These are phyloP conservation scores for Malassezia sp. DNA, from an alignment of 1,284 basidiomycete species.

Conservation along the genomic window DNA sequence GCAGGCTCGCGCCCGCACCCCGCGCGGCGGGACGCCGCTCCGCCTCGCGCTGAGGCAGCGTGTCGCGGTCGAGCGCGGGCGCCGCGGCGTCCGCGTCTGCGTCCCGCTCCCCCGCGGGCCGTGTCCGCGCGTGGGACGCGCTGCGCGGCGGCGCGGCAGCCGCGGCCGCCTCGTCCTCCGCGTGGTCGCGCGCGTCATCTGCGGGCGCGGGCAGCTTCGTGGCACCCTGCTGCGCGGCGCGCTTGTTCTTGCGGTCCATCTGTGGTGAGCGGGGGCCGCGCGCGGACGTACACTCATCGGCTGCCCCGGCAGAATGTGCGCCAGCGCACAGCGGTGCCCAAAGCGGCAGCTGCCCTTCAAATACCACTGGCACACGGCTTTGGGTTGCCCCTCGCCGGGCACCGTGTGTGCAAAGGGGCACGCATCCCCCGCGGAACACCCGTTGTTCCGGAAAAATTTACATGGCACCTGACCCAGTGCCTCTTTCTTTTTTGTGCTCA, in stretches of 20 bases:
- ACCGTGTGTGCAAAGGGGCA: slow-evolving; percentile 80
- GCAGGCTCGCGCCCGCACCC: too few relatives aligned
- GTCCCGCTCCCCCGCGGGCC: not conserved
- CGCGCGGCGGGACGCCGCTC: not conserved
- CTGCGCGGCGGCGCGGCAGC: not conserved
- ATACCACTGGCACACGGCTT: slow-evolving; percentile 88
- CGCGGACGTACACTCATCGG: slow-evolving; percentile 48
- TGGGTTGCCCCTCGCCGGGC: slow-evolving; percentile 49
- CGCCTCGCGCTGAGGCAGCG: too few relatives aligned
- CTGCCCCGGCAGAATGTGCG: slow-evolving; percentile 86
- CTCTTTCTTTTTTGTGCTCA: slow-evolving; percentile 49
- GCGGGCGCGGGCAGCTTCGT: not conserved
- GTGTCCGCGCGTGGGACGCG: not conserved
- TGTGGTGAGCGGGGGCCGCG: slow-evolving; percentile 48
- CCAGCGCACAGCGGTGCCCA: slow-evolving; percentile 74
- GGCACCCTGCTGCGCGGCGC: slow-evolving; percentile 63
- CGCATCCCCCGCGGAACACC: slow-evolving; percentile 75
- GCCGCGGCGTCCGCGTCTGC: not conserved
- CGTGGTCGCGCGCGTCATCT: not conserved
- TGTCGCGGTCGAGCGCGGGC: not conserved
- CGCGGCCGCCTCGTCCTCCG: not conserved
- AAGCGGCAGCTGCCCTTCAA: slow-evolving; percentile 85
- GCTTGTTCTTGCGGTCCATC: slow-evolving; percentile 98
- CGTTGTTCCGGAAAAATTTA: slow-evolving; percentile 72
- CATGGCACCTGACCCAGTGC: slow-evolving; percentile 93